Base-by-base conservation (phyloP, 1,284 basidiomycete genomes). In the Cutaneotrichosporon sp. region DNA sequence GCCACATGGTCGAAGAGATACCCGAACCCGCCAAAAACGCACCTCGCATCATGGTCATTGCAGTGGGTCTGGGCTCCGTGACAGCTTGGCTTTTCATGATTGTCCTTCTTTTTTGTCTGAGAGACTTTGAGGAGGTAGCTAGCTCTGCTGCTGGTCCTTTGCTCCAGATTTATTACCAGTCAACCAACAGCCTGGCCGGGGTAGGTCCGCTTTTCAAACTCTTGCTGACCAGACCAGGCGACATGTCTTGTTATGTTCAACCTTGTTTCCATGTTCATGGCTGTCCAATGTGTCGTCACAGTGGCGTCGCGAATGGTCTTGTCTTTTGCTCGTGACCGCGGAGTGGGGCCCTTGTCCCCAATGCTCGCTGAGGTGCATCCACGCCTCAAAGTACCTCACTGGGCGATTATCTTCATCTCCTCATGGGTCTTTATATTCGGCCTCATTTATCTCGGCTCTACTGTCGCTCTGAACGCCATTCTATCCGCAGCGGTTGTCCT, bases 311-410 rank as follows among this genome's bases (percentile, higher is more conserved):
- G 85, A 8, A 81, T 84, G 61, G 82, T 82, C 3, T 83, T 83
- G 77, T 80, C 81, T 34, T 86, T 87, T 59, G 83, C 85, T 0
- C 78, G 84, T 1, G 86, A 87, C 72, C 76, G 77, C 53, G 84
- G 83, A 3, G 77, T 86, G 17, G 61, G 55, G 15, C 84, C 81
- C 1, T 78, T 83, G 55, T 79, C 80, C 33, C 44, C 49, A 2
- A 68, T 76, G 51, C 82, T 85, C 63, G 69, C 80, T 1, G 71
- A 70, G 22, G 74, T 84, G 49, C 78, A 80, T 60, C 58, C 59
- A 37, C 35, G 33, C 15, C 69, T 70, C n/a, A 78, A 78, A 52
- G 78, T 83, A 4, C 81, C 81, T 0, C 67, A 80, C 23, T 80
- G 81, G 55, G 79, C 83, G 0, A 78, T 86, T 54, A 62, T 83